phyloP scores from a whole-genome alignment of 2,329 filamentous ascomycete genomes.

The Fusarium sp. region DNA sequence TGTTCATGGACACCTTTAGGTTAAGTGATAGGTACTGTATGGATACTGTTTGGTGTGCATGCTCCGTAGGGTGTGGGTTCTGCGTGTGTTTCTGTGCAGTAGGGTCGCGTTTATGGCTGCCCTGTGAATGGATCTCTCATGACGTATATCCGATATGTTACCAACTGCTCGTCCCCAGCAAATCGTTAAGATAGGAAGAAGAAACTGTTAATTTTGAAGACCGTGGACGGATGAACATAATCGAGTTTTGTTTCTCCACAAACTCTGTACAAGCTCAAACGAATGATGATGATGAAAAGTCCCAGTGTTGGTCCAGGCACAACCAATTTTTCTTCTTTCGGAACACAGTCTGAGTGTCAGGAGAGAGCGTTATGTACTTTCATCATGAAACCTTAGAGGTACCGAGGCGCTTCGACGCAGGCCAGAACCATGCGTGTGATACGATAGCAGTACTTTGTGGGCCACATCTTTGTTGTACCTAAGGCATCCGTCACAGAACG shows the following conservation, averaged over 20 bases:
- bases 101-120: constrained; percentile 23
- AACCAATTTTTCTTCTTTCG: not conserved
- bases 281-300: not conserved
- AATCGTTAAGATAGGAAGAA: not conserved
- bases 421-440: not conserved
- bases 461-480: constrained; percentile 6
- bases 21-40: not conserved
- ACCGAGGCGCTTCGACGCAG: not conserved
- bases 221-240: not conserved
- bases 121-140: constrained; percentile 22
- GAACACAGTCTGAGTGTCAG: constrained; percentile 2
- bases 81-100: constrained; percentile 26
- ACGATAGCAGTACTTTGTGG: constrained; percentile 7
- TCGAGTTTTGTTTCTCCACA: not conserved
- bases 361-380: constrained; percentile 9
- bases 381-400: constrained; percentile 1
- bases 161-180: not conserved
- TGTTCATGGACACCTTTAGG: not conserved
- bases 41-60: not conserved
- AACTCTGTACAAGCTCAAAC: not conserved
- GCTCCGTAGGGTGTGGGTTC: not conserved
- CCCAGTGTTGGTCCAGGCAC: constrained; percentile 6
- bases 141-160: constrained; percentile 26
- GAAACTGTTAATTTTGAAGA: not conserved
- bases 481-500: constrained; percentile 13